Evolutionary conservation across 2,329 filamentous ascomycete genomes (phyloP).

Genomic region (Myriosclerotinia duriaeana): DNA sequence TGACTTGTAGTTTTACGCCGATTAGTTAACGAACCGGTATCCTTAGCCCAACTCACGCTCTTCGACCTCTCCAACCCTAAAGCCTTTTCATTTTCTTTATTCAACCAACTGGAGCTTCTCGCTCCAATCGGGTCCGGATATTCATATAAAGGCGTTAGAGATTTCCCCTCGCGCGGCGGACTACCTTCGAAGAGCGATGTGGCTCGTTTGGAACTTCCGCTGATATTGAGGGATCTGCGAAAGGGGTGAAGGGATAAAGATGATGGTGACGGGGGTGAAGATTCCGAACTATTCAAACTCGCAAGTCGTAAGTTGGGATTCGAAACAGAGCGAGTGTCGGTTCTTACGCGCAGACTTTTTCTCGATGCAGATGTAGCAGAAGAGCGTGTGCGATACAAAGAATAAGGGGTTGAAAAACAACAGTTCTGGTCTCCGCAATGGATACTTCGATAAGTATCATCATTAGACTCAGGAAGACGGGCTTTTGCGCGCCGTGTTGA

Average conservation of each 20-base stretch:
- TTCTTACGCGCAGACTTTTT: too few relatives aligned
- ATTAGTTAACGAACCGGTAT: not conserved
- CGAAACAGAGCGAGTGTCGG: not conserved
- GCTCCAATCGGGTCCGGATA: conserved; percentile 10
- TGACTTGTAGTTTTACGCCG: not conserved
- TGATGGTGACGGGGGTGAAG: not conserved
- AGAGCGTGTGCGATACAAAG: conserved; percentile 5
- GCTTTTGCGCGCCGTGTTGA: not conserved
- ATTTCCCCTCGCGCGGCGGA: not conserved
- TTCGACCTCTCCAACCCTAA: not conserved
- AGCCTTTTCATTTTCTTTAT: not conserved
- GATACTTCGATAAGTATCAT: conserved; percentile 18
- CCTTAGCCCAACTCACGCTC: not conserved
- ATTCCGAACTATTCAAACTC: not conserved
- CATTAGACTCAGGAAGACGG: not conserved
- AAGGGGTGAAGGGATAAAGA: not conserved
- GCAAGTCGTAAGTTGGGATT: conserved; percentile 9
- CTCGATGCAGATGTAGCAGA: not conserved
- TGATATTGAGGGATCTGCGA: not conserved
- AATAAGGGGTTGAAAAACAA: conserved; percentile 15
- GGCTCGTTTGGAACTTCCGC: not conserved
- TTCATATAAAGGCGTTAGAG: not conserved
- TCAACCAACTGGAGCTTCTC: conserved; percentile 15
- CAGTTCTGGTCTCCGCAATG: conserved; percentile 19
- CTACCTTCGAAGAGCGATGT: conserved; percentile 1